Evolutionary conservation across 2,329 filamentous ascomycete genomes (phyloP), one percentile per base, ranked within the genome.

Genomic region (Dendrostoma leiphaemia): DNA sequence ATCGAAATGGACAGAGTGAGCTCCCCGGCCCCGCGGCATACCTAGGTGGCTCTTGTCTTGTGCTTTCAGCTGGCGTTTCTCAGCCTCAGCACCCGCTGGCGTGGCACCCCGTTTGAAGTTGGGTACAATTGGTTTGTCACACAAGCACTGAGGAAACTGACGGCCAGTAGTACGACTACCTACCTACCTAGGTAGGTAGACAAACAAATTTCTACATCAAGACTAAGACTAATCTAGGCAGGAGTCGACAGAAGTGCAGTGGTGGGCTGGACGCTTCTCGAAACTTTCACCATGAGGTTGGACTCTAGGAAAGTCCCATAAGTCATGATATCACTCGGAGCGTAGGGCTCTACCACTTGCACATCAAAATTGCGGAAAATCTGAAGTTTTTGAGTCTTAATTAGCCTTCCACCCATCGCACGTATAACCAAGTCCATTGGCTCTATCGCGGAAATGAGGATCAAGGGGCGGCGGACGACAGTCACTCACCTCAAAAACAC

Each of bases 401-500:
- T 26, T 5, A 38, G 35, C 17, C 12, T 15, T 4, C 31, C 15
- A 32, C 10, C 6, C 9, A 32, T 32, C 1, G 4, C 9, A 5
- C 8, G 31, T 32, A 12, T 4, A 1, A n/a, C 7, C 1, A 5
- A 15, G 10, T 32, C n/a, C n/a, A n/a, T 10, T 32, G 10, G 31
- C 1, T 1, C 9, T 12, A 32, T 12, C 31, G n/a, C 31, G n/a
- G 12, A 12, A 15, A 32, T 2, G 31, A 21, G n/a, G n/a, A n/a
- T n/a, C n/a, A 21, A 4, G 19, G 13, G 17, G 1, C n/a, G n/a
- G n/a, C n/a, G 17, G 21, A 7, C 4, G 23, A 1, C 2, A 26
- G 19, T 21, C 12, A 26, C 67, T 59, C 58, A 74, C 72, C 68
- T 74, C 69, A 26, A 72, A 67, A 38, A 74, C 60, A 3, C 67